Conservation (phyloP, 108 stramenopile genomes). For the Epipyxis sp. region DNA sequence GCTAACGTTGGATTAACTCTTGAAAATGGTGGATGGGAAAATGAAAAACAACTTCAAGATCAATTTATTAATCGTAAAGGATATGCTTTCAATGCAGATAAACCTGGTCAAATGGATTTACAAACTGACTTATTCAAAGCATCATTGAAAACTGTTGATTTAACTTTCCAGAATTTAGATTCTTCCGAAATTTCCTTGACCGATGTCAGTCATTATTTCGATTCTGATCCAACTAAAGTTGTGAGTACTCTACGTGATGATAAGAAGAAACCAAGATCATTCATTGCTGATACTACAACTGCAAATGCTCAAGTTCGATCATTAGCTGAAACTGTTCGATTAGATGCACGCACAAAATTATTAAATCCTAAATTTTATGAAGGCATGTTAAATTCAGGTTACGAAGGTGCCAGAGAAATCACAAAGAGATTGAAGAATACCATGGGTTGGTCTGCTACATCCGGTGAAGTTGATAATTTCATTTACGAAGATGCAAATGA, state of each 20-base stretch:
- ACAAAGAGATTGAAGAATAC: slow-evolving; percentile 94
- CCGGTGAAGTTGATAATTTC: slow-evolving; percentile 95
- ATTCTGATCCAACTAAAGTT: slow-evolving; percentile 94
- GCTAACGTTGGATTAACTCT: slow-evolving; percentile 95
- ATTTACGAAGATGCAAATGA: slow-evolving; percentile 94
- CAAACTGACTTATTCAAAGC: slow-evolving; percentile 87
- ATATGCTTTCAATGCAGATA: slow-evolving; percentile 92
- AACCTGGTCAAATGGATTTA: slow-evolving; percentile 96
- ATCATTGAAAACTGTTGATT: slow-evolving; percentile 85
- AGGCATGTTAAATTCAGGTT: slow-evolving; percentile 91
- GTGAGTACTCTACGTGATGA: slow-evolving; percentile 88
- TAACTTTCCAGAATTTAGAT: slow-evolving; percentile 94
- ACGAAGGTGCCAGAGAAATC: slow-evolving; percentile 93
- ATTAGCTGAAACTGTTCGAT: slow-evolving; percentile 85
- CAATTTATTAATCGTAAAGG: slow-evolving; percentile 92
- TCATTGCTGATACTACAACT: slow-evolving; percentile 96
- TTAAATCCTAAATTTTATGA: slow-evolving; percentile 97
- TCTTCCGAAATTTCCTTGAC: slow-evolving; percentile 91
- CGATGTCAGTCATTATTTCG: slow-evolving; percentile 94
- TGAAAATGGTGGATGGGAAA: slow-evolving; percentile 96
- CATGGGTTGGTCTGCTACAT: slow-evolving; percentile 95
- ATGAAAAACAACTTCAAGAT: slow-evolving; percentile 82
- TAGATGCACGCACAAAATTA: slow-evolving; percentile 93
- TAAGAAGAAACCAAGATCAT: slow-evolving; percentile 86
- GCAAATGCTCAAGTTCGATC: slow-evolving; percentile 88